phyloP scores from a whole-genome alignment of 2,329 filamentous ascomycete genomes.

The Trichoderma aggressivum region DNA sequence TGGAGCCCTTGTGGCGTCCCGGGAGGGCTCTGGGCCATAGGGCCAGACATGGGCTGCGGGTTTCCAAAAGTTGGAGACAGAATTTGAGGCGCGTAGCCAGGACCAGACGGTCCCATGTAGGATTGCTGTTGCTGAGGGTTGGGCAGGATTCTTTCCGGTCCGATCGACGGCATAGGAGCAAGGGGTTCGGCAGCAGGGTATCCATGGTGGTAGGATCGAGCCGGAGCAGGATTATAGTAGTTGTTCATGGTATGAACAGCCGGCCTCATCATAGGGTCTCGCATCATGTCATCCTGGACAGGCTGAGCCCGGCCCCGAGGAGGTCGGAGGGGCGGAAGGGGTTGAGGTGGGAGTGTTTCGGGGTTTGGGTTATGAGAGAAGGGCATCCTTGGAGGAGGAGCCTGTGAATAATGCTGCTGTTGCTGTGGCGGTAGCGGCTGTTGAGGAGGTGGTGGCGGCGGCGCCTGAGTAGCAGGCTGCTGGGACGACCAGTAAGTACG shows the following conservation, averaged over 20 bases:
- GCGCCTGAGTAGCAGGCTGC: slow-evolving; percentile 30
- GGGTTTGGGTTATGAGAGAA: slow-evolving; percentile 36
- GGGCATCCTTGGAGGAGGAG: slow-evolving; percentile 31
- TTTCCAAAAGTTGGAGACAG: slow-evolving; percentile 39
- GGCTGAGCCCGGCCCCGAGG: slow-evolving; percentile 35
- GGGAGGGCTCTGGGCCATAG: slow-evolving; percentile 36
- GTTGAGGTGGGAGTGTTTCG: slow-evolving; percentile 37
- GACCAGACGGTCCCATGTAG: slow-evolving; percentile 37
- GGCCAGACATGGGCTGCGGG: slow-evolving; percentile 29
- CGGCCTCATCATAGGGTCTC: slow-evolving; percentile 34
- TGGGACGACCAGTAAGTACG: slow-evolving; percentile 35
- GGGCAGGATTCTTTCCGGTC: slow-evolving; percentile 35
- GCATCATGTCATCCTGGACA: slow-evolving; percentile 32
- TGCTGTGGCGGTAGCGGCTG: background rate
- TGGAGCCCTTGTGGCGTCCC: slow-evolving; percentile 33
- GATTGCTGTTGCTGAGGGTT: slow-evolving; percentile 33
- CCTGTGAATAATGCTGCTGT: slow-evolving; percentile 17
- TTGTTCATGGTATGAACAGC: slow-evolving; percentile 26
- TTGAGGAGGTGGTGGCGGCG: slow-evolving; percentile 22
- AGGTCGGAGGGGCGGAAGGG: slow-evolving; percentile 39
- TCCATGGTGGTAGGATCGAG: slow-evolving; percentile 32
- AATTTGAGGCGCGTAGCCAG: slow-evolving; percentile 32
- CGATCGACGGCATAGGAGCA: slow-evolving; percentile 30
- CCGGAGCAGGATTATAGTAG: slow-evolving; percentile 33
- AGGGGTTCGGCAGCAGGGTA: slow-evolving; percentile 32